Base-by-base conservation (phyloP, 1,284 basidiomycete species). In the Pyrrhoderma noxium region DNA sequence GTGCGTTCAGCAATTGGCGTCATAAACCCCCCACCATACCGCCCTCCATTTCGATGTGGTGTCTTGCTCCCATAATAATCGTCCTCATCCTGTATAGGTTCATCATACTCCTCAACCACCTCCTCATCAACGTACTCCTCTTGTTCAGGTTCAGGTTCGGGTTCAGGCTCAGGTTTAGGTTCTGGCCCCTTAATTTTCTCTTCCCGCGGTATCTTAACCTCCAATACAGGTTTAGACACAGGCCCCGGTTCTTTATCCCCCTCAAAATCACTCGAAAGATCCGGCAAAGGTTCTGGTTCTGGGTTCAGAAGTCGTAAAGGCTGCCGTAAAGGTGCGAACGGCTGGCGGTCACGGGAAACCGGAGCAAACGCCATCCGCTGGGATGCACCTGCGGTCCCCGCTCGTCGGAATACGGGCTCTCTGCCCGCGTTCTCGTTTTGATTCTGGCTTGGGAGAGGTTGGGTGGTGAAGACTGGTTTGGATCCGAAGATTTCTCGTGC, bases 1-100 rank as follows among this genome's bases (percentile, higher is more conserved):
- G 93, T 96, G 37, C 93, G 76, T 67, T 97, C 94, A 3, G 89
- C 90, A 62, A 97, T 95, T 1, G 93, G 93, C 8, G 93, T 96
- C 89, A 97, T 91, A 50, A 90, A 80, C 60, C 89, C 83, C 53
- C 73, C 74, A 21, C 85, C 87, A 59, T 87, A 82, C 44, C 87
- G 78, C 9, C 85, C 82, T 21, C 85, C 83, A 52, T 85, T 70
- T 16, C 83, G 83, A 8, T 70, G 71, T 53, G 69, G 65, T 23
- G 67, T 65, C 8, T 65, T 69, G 36, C 74, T 72, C 3, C 72
- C 70, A 8, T 59, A 55, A n/a, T 58, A 56, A 22, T 73, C 67
- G 22, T 70, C 70, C 18, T 62, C 63, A 16, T 60, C 61, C 31
- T 58, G 52, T 5, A 16, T 35, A 47, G 48, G 45, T 51, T 9